A percentile compares a stretch with the other conserved stretches of the same genome.
Evolutionary conservation across 176 grass and related monocot species (phyloP).

Genomic region (Phragmites australis): DNA sequence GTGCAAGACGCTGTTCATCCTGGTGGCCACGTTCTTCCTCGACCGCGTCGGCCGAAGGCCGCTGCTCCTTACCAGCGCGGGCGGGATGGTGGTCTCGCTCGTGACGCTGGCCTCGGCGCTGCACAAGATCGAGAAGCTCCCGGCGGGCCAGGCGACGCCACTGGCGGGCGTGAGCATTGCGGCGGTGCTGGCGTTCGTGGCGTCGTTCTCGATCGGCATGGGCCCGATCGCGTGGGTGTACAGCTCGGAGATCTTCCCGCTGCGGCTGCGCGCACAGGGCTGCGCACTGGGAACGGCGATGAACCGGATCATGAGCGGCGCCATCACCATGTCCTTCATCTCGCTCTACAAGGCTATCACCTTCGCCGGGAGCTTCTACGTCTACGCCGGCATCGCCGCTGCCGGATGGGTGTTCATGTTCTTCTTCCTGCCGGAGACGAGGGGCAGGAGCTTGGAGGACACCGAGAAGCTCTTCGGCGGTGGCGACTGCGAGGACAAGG

Average conservation of each 20-base stretch:
- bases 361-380: slow-evolving; percentile 68
- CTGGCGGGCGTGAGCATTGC: slow-evolving; percentile 52
- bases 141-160: slow-evolving; percentile 5
- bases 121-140: slow-evolving; percentile 23
- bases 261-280: slow-evolving; percentile 66
- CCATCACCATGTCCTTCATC: slow-evolving; percentile 73
- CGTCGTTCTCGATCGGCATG: slow-evolving; percentile 70
- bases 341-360: slow-evolving; percentile 77
- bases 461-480: slow-evolving; percentile 70
- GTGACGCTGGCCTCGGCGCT: slow-evolving; percentile 49
- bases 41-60: slow-evolving; percentile 79
- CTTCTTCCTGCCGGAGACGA: slow-evolving; percentile 78
- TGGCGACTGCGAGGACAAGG: background rate
- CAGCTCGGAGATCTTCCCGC: slow-evolving; percentile 88
- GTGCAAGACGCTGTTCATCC: slow-evolving; percentile 71
- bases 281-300: slow-evolving; percentile 65
- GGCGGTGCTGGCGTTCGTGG: slow-evolving; percentile 58
- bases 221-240: slow-evolving; percentile 90
- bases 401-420: slow-evolving; percentile 79
- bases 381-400: slow-evolving; percentile 58
- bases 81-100: slow-evolving; percentile 74
- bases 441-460: slow-evolving; percentile 64
- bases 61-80: slow-evolving; percentile 68
- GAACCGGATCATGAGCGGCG: slow-evolving; percentile 68
- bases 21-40: slow-evolving; percentile 71